These are phyloP conservation scores for Lachancea cidri DNA, from an alignment of 805 yeast genomes.

Conservation along the genomic window DNA sequence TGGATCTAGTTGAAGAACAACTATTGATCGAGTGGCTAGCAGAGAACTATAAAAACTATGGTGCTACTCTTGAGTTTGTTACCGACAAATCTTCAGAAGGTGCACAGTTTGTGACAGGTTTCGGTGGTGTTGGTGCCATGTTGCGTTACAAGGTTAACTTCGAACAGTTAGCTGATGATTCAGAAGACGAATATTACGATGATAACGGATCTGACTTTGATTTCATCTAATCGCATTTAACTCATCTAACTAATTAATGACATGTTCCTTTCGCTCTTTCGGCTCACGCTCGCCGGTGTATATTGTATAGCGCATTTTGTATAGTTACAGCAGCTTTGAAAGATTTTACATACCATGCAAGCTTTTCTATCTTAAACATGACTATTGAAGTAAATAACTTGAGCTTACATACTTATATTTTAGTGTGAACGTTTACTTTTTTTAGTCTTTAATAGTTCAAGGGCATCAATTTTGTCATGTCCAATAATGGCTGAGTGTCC, in stretches of 20 bases:
- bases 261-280: background rate
- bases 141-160: slow-evolving; percentile 95
- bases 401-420: too few relatives aligned
- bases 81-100: slow-evolving; percentile 97
- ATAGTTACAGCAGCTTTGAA: slow-evolving; percentile 2
- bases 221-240: slow-evolving; percentile 25
- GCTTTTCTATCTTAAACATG: too few relatives aligned
- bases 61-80: slow-evolving; percentile 94
- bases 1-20: slow-evolving; percentile 83
- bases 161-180: slow-evolving; percentile 86
- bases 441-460: slow-evolving; percentile 48
- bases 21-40: slow-evolving; percentile 96
- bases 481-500: slow-evolving; percentile 70
- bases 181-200: slow-evolving; percentile 83
- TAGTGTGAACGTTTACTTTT: slow-evolving; percentile 18
- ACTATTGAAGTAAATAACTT: background rate
- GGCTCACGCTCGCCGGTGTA: background rate
- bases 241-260: background rate
- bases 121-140: slow-evolving; percentile 98
- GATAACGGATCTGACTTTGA: slow-evolving; percentile 37
- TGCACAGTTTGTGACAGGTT: slow-evolving; percentile 95
- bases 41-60: slow-evolving; percentile 88
- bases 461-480: slow-evolving; percentile 59
- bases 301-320: slow-evolving; percentile 6
- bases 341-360: background rate